phyloP scores from a whole-genome alignment of 768 basidiomycete genomes.

The Tulasnella calospora region DNA sequence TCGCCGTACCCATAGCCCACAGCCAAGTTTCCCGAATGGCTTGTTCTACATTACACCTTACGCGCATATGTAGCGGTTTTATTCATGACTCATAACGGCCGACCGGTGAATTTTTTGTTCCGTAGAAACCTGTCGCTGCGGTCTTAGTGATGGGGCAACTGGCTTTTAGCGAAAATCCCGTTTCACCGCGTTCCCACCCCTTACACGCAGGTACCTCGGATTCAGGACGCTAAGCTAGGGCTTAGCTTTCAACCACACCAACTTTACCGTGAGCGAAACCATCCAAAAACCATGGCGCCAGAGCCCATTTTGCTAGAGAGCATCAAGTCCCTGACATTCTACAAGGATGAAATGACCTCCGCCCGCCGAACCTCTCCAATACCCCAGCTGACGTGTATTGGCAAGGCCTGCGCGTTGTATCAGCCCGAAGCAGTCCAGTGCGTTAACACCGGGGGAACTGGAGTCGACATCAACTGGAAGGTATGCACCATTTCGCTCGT shows the following conservation, averaged over 20 bases:
- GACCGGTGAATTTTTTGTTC: not conserved
- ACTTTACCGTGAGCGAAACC: not conserved
- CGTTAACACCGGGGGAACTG: slow-evolving; percentile 68
- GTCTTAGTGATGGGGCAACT: not conserved
- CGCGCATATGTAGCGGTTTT: too few species aligned
- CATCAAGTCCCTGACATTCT: slow-evolving; percentile 74
- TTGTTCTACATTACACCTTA: too few species aligned
- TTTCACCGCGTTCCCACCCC: not conserved
- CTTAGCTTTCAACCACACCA: not conserved
- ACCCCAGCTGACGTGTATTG: slow-evolving; percentile 74
- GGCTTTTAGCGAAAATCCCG: not conserved
- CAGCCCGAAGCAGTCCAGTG: slow-evolving; percentile 85
- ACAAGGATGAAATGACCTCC: slow-evolving; percentile 59
- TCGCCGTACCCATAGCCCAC: not conserved
- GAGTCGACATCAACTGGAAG: slow-evolving; percentile 87
- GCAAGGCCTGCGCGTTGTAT: slow-evolving; percentile 69
- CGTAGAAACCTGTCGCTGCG: not conserved
- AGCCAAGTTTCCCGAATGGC: not conserved
- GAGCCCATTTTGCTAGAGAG: slow-evolving; percentile 65
- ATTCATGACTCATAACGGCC: not conserved
- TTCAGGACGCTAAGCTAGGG: not conserved
- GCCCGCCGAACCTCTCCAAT: slow-evolving; percentile 64
- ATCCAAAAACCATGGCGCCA: slow-evolving; percentile 40
- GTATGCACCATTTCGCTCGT: slow-evolving; percentile 40
- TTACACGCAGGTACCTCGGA: slow-evolving; percentile 1